These are phyloP conservation scores for Crithidia thermophila DNA, from an alignment of 208 protist species.

Conservation along the genomic window DNA sequence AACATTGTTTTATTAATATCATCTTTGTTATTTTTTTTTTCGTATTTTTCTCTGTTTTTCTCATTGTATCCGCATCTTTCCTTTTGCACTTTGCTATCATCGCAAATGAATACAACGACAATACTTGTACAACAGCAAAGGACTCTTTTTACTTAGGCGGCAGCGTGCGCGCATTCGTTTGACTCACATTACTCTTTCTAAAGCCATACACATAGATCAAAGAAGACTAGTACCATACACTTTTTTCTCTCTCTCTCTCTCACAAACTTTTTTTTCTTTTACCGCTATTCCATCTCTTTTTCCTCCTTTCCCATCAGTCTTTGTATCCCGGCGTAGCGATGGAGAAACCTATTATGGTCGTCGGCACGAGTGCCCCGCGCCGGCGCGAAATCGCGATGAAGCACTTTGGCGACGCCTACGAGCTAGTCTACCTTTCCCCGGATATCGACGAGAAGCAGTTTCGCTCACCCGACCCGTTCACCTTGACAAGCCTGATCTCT, in stretches of 20 bases:
- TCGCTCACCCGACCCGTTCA: slow-evolving; percentile 48
- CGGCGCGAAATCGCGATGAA: slow-evolving; percentile 40
- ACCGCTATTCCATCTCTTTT: background rate
- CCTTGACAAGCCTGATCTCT: slow-evolving; percentile 56
- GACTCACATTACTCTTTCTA: background rate
- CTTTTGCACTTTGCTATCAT: too few relatives aligned
- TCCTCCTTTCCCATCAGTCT: background rate
- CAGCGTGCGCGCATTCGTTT: background rate
- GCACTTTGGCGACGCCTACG: slow-evolving; percentile 49
- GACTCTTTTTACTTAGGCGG: too few relatives aligned
- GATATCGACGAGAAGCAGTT: slow-evolving; percentile 86
- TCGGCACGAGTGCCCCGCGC: slow-evolving; percentile 71
- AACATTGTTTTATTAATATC: background rate
- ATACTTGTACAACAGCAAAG: too few relatives aligned
- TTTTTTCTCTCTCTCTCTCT: too few relatives aligned
- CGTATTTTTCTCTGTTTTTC: too few relatives aligned
- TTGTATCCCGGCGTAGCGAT: background rate
- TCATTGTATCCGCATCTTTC: too few relatives aligned
- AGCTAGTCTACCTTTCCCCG: slow-evolving; percentile 59
- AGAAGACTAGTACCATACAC: too few relatives aligned
- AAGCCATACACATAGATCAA: too few relatives aligned
- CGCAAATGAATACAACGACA: too few relatives aligned
- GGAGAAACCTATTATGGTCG: slow-evolving; percentile 57
- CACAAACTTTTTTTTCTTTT: background rate
- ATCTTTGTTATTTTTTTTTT: slow-evolving; percentile 9